Base-by-base conservation (phyloP, 2,329 filamentous ascomycete genomes). In the Hypoxylon sp. region DNA sequence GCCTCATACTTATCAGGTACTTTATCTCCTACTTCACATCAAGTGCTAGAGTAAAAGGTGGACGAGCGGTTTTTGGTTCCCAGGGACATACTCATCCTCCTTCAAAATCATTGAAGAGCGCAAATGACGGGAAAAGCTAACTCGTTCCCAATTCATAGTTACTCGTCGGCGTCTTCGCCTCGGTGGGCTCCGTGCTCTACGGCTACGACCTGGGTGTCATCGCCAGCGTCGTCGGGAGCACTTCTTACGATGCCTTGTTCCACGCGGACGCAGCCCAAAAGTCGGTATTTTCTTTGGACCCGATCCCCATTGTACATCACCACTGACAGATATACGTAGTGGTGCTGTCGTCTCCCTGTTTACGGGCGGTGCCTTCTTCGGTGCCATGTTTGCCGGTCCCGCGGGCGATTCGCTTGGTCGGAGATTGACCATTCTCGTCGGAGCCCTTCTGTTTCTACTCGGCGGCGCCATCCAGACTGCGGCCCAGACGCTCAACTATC, bases 311-410 rank as follows among this genome's bases (percentile, higher is more conserved):
- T 7, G 7, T 19, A 5, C 19, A 43, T 62, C 13, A 62, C 59
- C 30, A 62, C 68, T 53, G 59, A 58, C 56, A n/a, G n/a, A 32
- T 15, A 17, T 49, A 52, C 22, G 19, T 51, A 89, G 84, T 37
- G 91, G 90, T 55, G 85, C 90, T 3, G 89, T 93, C 0, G 91
- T 94, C 1, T 91, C 90, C 1, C 83, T 93, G 62, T 94, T 94
- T 75, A 94, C 91, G 0, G 89, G 91, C 41, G 79, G 79, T 15
- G 88, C 88, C 6, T 90, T 90, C 77, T 84, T 88, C 68, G 88
- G 88, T 17, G 85, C 87, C 28, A 79, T 76, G 44, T 78, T 86
- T 50, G 89, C 85, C 47, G 89, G 89, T 56, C 81, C 82, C 1
- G 73, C 77, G 47, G 87, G 86, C 66, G 88, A 90, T 70, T 78